A percentile compares a stretch with the other conserved stretches of the same genome.
Conservation (phyloP, 192 early-diverging fungal species). For the Backusella psychrophila region DNA sequence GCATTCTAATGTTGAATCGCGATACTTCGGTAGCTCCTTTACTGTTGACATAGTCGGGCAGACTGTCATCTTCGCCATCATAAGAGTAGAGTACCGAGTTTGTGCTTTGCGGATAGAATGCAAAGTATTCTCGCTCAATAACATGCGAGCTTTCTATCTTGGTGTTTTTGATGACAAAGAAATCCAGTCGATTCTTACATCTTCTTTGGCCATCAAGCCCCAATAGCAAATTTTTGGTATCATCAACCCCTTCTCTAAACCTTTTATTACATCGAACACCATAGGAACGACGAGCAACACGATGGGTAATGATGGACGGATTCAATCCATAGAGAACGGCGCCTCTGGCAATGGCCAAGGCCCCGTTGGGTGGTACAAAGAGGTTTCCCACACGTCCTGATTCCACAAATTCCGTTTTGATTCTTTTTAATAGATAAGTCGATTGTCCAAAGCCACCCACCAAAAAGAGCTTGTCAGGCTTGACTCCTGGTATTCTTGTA, state of each 20-base stretch:
- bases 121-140: not conserved
- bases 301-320: constrained; percentile 28
- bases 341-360: constrained; percentile 41
- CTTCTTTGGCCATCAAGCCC: not conserved
- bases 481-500: constrained; percentile 9
- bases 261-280: constrained; percentile 22
- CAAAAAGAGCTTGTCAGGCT: constrained; percentile 38
- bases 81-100: not conserved
- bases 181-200: not conserved
- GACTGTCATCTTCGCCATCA: not conserved
- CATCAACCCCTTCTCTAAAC: not conserved
- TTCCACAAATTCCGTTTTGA: constrained; percentile 32
- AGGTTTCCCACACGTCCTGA: constrained; percentile 32
- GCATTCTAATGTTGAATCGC: not conserved
- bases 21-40: not conserved
- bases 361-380: constrained; percentile 38
- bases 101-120: not conserved
- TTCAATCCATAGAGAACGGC: constrained; percentile 41
- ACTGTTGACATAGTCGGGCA: not conserved
- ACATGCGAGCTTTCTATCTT: not conserved
- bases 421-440: constrained; percentile 30
- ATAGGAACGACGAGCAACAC: constrained; percentile 37
- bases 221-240: not conserved
- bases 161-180: not conserved
- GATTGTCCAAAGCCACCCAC: constrained; percentile 49